Evolutionary conservation across 768 basidiomycete species (phyloP), one percentile per base, ranked within the genome.

Genomic region (Serendipita sp.): DNA sequence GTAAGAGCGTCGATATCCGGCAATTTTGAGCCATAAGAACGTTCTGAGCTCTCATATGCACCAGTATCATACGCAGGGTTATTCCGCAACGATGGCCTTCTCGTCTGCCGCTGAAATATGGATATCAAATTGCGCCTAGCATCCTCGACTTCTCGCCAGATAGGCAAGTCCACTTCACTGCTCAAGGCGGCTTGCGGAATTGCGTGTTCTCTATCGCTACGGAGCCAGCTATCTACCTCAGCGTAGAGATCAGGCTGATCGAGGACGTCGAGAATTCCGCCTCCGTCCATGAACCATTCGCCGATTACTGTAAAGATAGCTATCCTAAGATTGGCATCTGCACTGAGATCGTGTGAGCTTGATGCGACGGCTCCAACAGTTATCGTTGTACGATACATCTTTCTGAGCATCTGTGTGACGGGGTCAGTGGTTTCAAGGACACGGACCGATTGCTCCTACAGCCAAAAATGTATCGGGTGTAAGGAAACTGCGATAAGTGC

Each of bases 391-490:
- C 84, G 72, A 68, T 88, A 91, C 36, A 85, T 81, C 74, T 90
- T 91, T 62, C 86, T 81, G 63, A 92, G 74, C 13, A 90, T 78
- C 89, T 92, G 69, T 2, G 69, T 66, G 58, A 36, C 1, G 13
- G 44, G 16, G 60, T 64, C 58, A 38, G 30, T 13, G 3, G 11
- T n/a, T 7, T 23, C 28, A 63, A 60, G 3, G 4, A 35, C 16
- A 44, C 5, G 28, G 2, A 38, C 11, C 47, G 44, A 16, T 38
- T n/a, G 8, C 16, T 1, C 80, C 56, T 69, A 89, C 90, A 83
- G 91, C 89, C 71, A 92, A 91, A 69, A 92, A 88, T 1, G 86
- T 86, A 5, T 86, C 72, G 0, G 90, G 89, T 0, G 86, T 84
- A 7, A 91, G 81, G 68, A 91, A 89, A 69, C 86, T 89, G 46